These are phyloP conservation scores for Porcisia deanei DNA, from an alignment of 208 protist genomes.

Conservation along the genomic window DNA sequence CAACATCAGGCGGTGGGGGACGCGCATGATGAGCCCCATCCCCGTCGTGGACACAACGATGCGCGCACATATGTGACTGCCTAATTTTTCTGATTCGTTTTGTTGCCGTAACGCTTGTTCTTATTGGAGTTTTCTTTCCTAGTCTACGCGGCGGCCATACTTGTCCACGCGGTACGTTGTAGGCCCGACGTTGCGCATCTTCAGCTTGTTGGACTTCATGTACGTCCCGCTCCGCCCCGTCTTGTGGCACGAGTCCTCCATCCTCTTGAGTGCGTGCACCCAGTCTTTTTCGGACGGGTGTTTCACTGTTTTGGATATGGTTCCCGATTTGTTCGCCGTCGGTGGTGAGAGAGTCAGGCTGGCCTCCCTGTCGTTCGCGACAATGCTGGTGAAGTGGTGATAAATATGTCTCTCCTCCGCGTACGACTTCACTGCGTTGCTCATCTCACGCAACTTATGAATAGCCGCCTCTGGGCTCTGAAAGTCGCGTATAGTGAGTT, in stretches of 20 bases:
- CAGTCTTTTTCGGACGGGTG: conserved; percentile 88
- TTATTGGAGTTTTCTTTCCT: conserved; percentile 5
- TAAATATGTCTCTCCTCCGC: conserved; percentile 59
- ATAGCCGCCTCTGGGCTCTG: conserved; percentile 69
- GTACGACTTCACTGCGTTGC: conserved; percentile 66
- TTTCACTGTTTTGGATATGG: conserved; percentile 45
- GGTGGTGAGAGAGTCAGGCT: conserved; percentile 72
- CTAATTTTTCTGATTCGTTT: background rate
- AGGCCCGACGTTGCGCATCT: conserved; percentile 71
- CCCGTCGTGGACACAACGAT: background rate
- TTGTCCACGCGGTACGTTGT: conserved; percentile 84
- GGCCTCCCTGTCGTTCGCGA: conserved; percentile 73
- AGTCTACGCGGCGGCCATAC: conserved; percentile 84
- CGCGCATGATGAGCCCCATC: background rate
- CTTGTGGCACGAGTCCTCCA: conserved; percentile 74
- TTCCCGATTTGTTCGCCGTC: conserved; percentile 51
- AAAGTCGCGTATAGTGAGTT: conserved; percentile 84
- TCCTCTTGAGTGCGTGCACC: conserved; percentile 55
- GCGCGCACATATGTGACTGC: background rate
- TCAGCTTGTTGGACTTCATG: conserved; percentile 56
- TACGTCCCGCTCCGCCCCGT: conserved; percentile 79
- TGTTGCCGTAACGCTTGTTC: background rate
- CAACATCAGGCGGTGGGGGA: background rate
- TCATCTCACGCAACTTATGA: conserved; percentile 84
- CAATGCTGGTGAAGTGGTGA: conserved; percentile 84